Evolutionary conservation across 2,329 filamentous ascomycete species (phyloP), one percentile per base, ranked within the genome.

Genomic region (Hansfordia pulvinata): DNA sequence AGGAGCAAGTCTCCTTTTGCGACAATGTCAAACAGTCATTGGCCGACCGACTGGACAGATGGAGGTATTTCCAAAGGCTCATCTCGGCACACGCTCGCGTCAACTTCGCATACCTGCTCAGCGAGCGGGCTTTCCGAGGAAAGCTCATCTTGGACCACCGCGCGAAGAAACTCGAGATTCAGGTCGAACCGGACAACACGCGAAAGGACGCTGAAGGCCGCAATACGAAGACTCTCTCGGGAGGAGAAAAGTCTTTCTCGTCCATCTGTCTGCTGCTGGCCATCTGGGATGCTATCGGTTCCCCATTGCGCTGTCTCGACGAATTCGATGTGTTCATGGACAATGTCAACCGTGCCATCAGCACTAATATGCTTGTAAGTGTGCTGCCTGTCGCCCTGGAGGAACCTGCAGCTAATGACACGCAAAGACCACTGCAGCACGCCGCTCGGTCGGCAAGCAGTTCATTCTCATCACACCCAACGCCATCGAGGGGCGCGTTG

Each of bases 271-370:
- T 98, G 40, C 60, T 98, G 29, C 64, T 98, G 17, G 74, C 85
- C 3, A 77, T 98, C 11, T 98, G 90, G 90, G 90, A 98, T 47
- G 88, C 90, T 17, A 98, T 98, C 78, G 88, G 90, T 8, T 92
- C 85, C 11, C 88, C 86, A 1, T 78, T 98, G 33, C 74, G 90
- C 29, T 98, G 90, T 45, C 63, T 98, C 28, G 90, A 98, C 53
- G 90, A 98, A 53, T 98, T 96, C 46, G 90, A 98, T 49, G 90
- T 98, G 17, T 98, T 94, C 62, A 98, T 98, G 90, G 90, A 98
- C 53, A 84, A 79, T 39, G 83, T 96, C 32, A 98, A 98, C 52
- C 75, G 90, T 33, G 83, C 81, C 30, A 81, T 92, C 40, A 92
- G 83, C 47, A 93, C 93, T 41, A 80, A 81, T 35, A 84, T 98